Conservation (phyloP, 768 basidiomycete species). For the Mycena capillaripes region DNA sequence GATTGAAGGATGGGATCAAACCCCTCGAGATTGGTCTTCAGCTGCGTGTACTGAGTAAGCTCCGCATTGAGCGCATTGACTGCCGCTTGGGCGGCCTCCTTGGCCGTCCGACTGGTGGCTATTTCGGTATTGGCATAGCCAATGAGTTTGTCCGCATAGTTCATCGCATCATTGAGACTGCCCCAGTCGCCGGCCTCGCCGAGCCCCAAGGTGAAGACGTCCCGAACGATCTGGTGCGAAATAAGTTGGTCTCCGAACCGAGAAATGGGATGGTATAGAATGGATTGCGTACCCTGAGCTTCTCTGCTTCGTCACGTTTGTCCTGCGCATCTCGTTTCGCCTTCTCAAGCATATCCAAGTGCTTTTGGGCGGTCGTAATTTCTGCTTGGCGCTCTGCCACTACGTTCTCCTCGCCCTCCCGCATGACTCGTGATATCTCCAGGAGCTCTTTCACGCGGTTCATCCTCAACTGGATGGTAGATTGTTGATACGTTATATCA, state of each 20-base stretch:
- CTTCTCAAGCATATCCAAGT: not conserved
- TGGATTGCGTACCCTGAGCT: not conserved
- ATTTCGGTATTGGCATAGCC: not conserved
- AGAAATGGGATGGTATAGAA: not conserved
- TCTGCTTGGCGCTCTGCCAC: not conserved
- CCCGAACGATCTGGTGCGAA: not conserved
- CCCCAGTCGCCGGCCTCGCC: not conserved
- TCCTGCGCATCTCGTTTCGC: not conserved
- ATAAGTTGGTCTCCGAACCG: not conserved
- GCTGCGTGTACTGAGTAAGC: not conserved
- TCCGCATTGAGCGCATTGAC: not conserved
- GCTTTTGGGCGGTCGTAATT: not conserved
- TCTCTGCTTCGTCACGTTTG: not conserved
- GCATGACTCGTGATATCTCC: not conserved
- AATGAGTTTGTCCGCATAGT: not conserved
- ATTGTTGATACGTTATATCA: not conserved
- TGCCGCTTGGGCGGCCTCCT: not conserved
- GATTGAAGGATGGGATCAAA: not conserved
- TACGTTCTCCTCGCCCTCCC: not conserved
- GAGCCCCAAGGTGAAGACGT: not conserved
- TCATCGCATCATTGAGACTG: not conserved
- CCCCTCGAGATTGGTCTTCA: not conserved
- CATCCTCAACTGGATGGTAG: not conserved
- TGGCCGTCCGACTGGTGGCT: not conserved
- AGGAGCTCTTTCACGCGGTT: not conserved